Conservation (phyloP, 2,329 filamentous ascomycete genomes). For the Calonectria pteridis region DNA sequence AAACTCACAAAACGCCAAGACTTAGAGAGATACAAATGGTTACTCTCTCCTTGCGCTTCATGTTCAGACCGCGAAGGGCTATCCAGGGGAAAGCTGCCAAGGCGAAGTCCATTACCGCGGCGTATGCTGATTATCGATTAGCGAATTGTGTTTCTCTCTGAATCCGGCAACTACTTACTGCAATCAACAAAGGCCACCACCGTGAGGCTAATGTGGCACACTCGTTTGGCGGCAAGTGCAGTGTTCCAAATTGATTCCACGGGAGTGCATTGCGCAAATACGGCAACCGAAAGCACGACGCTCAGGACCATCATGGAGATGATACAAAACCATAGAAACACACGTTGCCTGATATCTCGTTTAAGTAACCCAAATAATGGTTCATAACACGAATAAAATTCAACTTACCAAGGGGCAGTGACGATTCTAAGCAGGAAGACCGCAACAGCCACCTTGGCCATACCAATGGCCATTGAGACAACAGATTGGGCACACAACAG, state of each 20-base stretch:
- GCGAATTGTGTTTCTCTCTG: fast-evolving
- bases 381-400: background rate
- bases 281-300: constrained; percentile 14
- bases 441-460: constrained; percentile 27
- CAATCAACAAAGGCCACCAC: constrained; percentile 26
- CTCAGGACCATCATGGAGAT: constrained; percentile 24
- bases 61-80: constrained; percentile 25
- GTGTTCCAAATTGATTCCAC: constrained; percentile 27
- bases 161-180: background rate
- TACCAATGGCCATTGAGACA: constrained; percentile 26
- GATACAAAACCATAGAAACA: constrained; percentile 31
- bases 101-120: constrained; percentile 25
- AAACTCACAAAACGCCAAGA: constrained; percentile 26
- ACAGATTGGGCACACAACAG: constrained; percentile 16
- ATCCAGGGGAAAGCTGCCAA: constrained; percentile 28
- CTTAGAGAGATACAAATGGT: constrained; percentile 26
- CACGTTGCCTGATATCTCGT: constrained; percentile 13
- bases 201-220: constrained; percentile 23
- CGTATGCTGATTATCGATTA: constrained; percentile 15
- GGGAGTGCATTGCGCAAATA: constrained; percentile 27
- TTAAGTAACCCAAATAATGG: background rate
- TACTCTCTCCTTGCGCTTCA: constrained; percentile 32
- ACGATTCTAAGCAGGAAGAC: constrained; percentile 29
- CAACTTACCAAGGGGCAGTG: constrained; percentile 26
- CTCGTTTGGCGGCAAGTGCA: constrained; percentile 12